These are phyloP conservation scores for Lichtheimia corymbifera DNA, from an alignment of 371 early-diverging fungal genomes.

Conservation along the genomic window DNA sequence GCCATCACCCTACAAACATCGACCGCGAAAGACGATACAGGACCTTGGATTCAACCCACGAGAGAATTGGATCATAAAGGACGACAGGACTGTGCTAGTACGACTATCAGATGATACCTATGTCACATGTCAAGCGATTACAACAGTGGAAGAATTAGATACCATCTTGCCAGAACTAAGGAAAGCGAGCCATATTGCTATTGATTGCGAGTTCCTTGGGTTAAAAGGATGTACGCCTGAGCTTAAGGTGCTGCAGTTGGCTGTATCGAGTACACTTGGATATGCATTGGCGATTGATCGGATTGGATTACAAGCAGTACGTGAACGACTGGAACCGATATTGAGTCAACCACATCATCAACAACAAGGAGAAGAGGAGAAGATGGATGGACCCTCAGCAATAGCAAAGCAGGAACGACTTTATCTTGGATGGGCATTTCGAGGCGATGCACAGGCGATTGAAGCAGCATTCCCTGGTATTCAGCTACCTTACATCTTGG, in stretches of 20 bases:
- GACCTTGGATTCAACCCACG: conserved; percentile 15
- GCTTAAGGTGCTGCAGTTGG: conserved; percentile 45
- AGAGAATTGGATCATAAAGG: conserved; percentile 26
- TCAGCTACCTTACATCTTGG: conserved; percentile 24
- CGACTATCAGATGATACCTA: background rate
- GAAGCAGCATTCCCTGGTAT: conserved; percentile 29
- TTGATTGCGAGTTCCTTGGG: conserved; percentile 49
- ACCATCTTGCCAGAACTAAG: conserved; percentile 17
- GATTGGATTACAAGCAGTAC: conserved; percentile 29
- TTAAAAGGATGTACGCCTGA: conserved; percentile 30
- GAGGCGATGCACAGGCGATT: conserved; percentile 41
- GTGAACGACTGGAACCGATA: conserved; percentile 19
- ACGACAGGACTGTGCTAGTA: conserved; percentile 10
- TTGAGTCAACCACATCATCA: conserved; percentile 10
- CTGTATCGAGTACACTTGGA: conserved; percentile 29
- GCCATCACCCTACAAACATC: background rate
- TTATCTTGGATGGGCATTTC: conserved; percentile 42
- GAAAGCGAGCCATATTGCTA: conserved; percentile 13
- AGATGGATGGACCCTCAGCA: too few species aligned
- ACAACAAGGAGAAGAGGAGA: too few species aligned
- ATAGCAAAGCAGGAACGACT: background rate
- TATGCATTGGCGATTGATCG: conserved; percentile 48
- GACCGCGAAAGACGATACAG: conserved; percentile 11
- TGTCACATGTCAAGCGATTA: conserved; percentile 25
- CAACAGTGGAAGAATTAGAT: conserved; percentile 26